These are phyloP conservation scores for Mortierella antarctica DNA, from an alignment of 192 early-diverging fungal genomes.

Conservation along the genomic window DNA sequence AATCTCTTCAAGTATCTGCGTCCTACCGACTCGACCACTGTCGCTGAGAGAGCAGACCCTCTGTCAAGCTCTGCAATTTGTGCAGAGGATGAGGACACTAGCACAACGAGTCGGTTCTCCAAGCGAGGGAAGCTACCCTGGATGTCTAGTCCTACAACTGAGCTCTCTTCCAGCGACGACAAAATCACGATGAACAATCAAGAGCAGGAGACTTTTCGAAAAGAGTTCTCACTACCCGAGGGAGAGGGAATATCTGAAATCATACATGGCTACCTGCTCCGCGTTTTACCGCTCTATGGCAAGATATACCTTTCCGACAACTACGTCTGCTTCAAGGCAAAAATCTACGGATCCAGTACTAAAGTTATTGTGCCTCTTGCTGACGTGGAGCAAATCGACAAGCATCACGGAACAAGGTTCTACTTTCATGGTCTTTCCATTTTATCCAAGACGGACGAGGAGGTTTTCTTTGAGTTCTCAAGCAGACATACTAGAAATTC, in stretches of 20 bases:
- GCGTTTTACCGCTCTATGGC: conserved; percentile 65
- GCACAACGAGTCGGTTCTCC: background rate
- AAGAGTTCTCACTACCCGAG: conserved; percentile 66
- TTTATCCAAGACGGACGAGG: conserved; percentile 58
- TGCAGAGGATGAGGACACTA: too few species aligned
- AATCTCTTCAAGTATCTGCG: conserved; percentile 20
- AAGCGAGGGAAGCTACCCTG: background rate
- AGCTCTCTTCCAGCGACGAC: conserved; percentile 17
- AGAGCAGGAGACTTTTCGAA: conserved; percentile 53
- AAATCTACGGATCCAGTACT: conserved; percentile 59
- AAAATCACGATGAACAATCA: background rate
- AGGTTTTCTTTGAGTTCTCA: conserved; percentile 71
- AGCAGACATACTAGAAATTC: conserved; percentile 32
- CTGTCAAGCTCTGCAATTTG: background rate
- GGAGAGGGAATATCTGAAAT: conserved; percentile 58
- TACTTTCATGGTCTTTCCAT: conserved; percentile 60
- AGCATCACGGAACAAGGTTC: conserved; percentile 53
- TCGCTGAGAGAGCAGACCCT: background rate
- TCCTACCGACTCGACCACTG: background rate
- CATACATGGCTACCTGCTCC: conserved; percentile 57
- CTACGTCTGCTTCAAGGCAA: conserved; percentile 72
- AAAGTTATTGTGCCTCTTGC: conserved; percentile 68
- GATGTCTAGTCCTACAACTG: background rate
- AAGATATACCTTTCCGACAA: conserved; percentile 67
- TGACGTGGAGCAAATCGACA: conserved; percentile 61